Base-by-base conservation (phyloP, 495 filamentous ascomycete genomes). In the Jackrogersella multiformis region DNA sequence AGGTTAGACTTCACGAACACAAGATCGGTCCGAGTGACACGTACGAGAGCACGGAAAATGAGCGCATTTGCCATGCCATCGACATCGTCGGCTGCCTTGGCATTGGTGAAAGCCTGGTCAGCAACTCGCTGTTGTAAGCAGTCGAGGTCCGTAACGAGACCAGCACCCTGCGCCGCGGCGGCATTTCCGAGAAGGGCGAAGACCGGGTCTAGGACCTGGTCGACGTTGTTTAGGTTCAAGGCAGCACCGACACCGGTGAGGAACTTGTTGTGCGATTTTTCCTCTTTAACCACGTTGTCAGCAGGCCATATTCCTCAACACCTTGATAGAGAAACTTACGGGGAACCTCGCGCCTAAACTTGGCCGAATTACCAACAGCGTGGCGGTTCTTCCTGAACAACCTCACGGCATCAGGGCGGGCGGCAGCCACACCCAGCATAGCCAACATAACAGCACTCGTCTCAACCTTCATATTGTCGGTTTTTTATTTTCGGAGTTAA, bases 91-190 rank as follows among this genome's bases (percentile, higher is more conserved):
- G 84, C 85, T 4, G 76, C 87, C 73, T 89, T 88, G 45, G 87
- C 85, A 69, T 90, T 90, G 73, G 88, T 88, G 74, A 90, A 89
- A 66, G 88, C 88, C 74, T 87, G 87, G 77, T 90, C 88, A 51
- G 88, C 88, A 20, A 85, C 82, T 49, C 84, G 86, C 74, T 89
- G 87, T 72, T 90, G 86, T 18, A 90, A 81, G 71, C 88, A 90
- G 76, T 89, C 86, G 39, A 84, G 62, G 68, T 89, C 84, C 20
- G 78, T 70, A 63, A 89, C 86, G 28, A 77, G 75, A 23, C 86
- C 86, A 20, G 84, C 84, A 16, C 87, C 88, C 5, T 70, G 62
- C 18, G 80, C 79, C 15, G 84, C 88, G n/a, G 88, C 86, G 4
- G 77, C 79, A 66, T 87, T 84, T 59, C 88, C 88, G 21, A 90